Base-by-base conservation (phyloP, 106 monocot genomes). In the Hemerocallis citrina region DNA sequence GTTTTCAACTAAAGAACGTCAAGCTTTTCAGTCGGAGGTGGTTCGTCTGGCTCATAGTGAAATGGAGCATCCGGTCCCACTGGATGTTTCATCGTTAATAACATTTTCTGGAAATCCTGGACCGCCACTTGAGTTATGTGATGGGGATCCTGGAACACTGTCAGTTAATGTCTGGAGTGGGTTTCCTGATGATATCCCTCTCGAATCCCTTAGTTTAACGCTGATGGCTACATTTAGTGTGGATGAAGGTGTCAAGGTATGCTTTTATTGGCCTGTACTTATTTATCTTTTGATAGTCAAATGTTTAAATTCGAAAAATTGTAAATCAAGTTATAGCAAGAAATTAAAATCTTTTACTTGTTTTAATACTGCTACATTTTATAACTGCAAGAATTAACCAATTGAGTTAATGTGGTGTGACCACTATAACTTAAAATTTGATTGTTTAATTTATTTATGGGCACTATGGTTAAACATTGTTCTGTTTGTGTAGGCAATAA, bases 181-280 rank as follows among this genome's bases (percentile, higher is more conserved):
- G 15, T 96, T 96, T 77, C 90, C 96, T 66, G 84, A 88, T 79
- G 84, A 91, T 58, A 96, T 96, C 41, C 64, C 79, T 62, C 81
- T 96, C 16, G 87, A 96, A 50, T 87, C 84, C 66, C 87, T 96
- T 57, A 98, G 79, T 62, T 75, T 98, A 57, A 91, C 84, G 33
- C 54, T 98, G 63, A 82, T 68, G 37, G 72, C 84, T 37, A 88
- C 96, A 35, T 88, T 43, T 66, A 85, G 43, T 70, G 74, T 52
- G 4, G 96, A 98, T 75, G 96, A 98, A 79, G 84, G 79, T 74
- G 66, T 91, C 22, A 85, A 98, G 91, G 96, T 91, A 84, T 74
- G 50, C 52, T 42, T 47, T 16, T 2, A 42, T 33, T 36, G 49
- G 35, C 40, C 47, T 9, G 16, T 17, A 19, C 40, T 12, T 52